A percentile compares a stretch with the other conserved stretches of the same genome.
Conservation (phyloP, 2,329 filamentous ascomycete genomes). For the Drechslerella coelobrocha region DNA sequence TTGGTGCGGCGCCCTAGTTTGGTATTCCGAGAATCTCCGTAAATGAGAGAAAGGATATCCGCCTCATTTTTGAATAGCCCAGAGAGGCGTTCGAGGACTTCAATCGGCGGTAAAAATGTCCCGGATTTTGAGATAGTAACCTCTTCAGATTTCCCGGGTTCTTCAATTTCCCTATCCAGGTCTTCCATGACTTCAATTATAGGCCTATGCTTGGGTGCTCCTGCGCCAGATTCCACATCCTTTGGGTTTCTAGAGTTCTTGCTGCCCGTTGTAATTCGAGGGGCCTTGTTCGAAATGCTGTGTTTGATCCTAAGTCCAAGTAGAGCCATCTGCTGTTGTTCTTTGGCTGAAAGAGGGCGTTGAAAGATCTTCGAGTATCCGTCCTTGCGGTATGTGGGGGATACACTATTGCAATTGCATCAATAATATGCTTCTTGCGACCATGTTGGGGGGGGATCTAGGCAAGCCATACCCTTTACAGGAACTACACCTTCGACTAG, state of each 20-base stretch:
- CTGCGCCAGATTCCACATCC: slow-evolving; percentile 68
- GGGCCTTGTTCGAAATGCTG: slow-evolving; percentile 20
- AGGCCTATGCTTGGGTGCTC: slow-evolving; percentile 66
- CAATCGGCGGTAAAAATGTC: slow-evolving; percentile 71
- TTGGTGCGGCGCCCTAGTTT: slow-evolving; percentile 57
- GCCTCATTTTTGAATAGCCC: slow-evolving; percentile 86
- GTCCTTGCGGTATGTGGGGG: slow-evolving; percentile 85
- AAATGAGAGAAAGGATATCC: slow-evolving; percentile 82
- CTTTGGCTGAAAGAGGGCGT: slow-evolving; percentile 75
- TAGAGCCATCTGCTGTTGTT: slow-evolving; percentile 77
- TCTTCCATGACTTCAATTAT: slow-evolving; percentile 58
- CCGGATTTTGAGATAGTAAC: slow-evolving; percentile 56
- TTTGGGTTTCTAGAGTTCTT: slow-evolving; percentile 7
- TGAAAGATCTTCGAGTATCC: slow-evolving; percentile 92
- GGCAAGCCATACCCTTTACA: slow-evolving; percentile 63
- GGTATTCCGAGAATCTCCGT: slow-evolving; percentile 70
- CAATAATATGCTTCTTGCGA: slow-evolving; percentile 50
- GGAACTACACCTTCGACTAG: slow-evolving; percentile 71
- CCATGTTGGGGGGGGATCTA: slow-evolving; percentile 9
- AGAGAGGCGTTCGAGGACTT: slow-evolving; percentile 78
- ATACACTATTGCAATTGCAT: slow-evolving; percentile 70
- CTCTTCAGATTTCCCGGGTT: slow-evolving; percentile 63
- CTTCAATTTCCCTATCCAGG: slow-evolving; percentile 59
- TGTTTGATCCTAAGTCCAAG: slow-evolving; percentile 58
- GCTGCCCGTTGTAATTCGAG: slow-evolving; percentile 17